Evolutionary conservation across 2,329 filamentous ascomycete species (phyloP), one percentile per base, ranked within the genome.

Genomic region (Acrocalymma vagum): DNA sequence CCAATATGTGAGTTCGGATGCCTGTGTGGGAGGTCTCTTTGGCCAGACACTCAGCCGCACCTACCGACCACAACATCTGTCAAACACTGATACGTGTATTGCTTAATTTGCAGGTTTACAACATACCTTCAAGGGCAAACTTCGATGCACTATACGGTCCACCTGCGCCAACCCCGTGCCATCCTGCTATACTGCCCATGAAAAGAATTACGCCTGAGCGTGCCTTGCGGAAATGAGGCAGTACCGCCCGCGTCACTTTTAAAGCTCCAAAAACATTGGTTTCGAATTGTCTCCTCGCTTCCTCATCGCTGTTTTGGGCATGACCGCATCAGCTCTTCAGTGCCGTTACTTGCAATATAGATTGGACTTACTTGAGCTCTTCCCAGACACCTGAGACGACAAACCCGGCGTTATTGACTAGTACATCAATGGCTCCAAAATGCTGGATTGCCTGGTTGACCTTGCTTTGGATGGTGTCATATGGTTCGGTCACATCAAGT

Each of bases 321-420:
- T n/a, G n/a, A 13, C 29, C 6, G n/a, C 5, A 34, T 9, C 11
- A 35, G 30, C 16, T 39, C 38, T 6, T 21, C 17, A 2, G 16
- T 28, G 4, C 28, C 43, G 14, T 14, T 13, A 27, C 28, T 10
- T 22, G 28, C 29, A 13, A 14, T 14, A 17, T 4, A 29, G 10
- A 14, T 17, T 4, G 28, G 28, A 6, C 16, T 10, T 23, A 33
- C 30, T 20, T 33, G 4, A 23, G 16, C 30, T 33, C 30, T 23
- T 33, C 30, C 30, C 7, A 33, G 15, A 33, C 16, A 4, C 24
- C 24, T 6, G 23, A 22, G 16, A 38, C n/a, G 22, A 44, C 39
- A 3, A 79, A 70, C 14, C 87, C 90, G 27, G 72, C 72, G 27
- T 72, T 73, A 47, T 75, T 74, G 22, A 75, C 63, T 4, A 76